Evolutionary conservation across 2,329 filamentous ascomycete genomes (phyloP).

Genomic region (Cladosporium velox): DNA sequence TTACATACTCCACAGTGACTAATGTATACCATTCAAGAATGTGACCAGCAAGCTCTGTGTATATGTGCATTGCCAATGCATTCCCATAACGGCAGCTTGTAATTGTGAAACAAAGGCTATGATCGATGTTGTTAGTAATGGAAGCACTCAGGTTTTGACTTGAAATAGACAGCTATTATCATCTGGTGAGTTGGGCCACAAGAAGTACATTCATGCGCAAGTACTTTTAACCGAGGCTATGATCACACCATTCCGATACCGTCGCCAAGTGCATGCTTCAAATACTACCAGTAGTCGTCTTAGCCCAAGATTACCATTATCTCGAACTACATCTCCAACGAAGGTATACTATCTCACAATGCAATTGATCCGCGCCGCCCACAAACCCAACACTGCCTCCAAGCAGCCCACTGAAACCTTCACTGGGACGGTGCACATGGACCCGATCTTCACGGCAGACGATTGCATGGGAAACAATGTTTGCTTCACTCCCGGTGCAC

Average conservation of each 20-base stretch:
- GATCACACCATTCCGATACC: slow-evolving; percentile 1
- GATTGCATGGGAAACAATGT: slow-evolving; percentile 44
- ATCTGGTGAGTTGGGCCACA: not conserved
- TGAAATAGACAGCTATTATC: not conserved
- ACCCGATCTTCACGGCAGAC: slow-evolving; percentile 35
- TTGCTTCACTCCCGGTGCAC: slow-evolving; percentile 47
- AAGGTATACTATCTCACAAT: slow-evolving; percentile 21
- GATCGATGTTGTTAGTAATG: not conserved
- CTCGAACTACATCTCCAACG: not conserved
- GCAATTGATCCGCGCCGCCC: slow-evolving; percentile 34
- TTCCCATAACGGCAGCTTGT: not conserved
- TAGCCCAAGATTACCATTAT: not conserved
- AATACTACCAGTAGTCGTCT: not conserved
- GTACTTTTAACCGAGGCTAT: slow-evolving; percentile 5
- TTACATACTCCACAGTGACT: not conserved
- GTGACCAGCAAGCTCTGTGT: not conserved
- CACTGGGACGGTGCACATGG: slow-evolving; percentile 35
- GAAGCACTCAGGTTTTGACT: not conserved
- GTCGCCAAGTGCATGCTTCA: not conserved
- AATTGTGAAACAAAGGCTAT: not conserved
- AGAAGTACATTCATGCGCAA: not conserved
- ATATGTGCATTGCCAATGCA: not conserved
- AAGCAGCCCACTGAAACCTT: slow-evolving; percentile 34
- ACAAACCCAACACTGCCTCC: slow-evolving; percentile 31
- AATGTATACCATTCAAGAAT: not conserved